Evolutionary conservation across 2,329 filamentous ascomycete genomes (phyloP).

Genomic region (Cladosporium sp.): DNA sequence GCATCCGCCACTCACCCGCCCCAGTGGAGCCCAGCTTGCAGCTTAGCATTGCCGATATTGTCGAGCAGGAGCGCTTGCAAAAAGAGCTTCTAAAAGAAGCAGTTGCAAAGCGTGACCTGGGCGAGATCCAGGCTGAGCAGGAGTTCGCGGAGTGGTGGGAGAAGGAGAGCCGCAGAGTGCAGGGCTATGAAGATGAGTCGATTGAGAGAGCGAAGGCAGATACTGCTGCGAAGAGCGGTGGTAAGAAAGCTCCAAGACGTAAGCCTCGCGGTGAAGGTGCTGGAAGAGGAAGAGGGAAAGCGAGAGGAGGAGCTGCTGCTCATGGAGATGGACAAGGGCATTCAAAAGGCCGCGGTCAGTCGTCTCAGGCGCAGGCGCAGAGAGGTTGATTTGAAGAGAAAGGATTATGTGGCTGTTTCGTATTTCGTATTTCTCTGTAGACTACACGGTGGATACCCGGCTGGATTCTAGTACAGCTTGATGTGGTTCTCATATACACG

Average conservation of each 20-base stretch:
- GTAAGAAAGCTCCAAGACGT: conserved; percentile 10
- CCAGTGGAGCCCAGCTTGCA: conserved; percentile 66
- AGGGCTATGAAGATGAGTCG: conserved; percentile 25
- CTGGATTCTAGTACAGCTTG: conserved; percentile 10
- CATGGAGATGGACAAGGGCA: not conserved
- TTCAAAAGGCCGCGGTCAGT: not conserved
- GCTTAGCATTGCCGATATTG: conserved; percentile 82
- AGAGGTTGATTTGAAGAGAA: not conserved
- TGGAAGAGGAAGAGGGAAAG: not conserved
- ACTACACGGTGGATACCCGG: not conserved
- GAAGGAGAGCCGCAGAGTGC: conserved; percentile 70
- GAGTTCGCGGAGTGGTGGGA: conserved; percentile 98
- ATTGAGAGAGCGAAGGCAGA: conserved; percentile 19
- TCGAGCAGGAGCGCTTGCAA: conserved; percentile 81
- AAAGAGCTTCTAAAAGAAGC: conserved; percentile 81
- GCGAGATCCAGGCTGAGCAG: conserved; percentile 96
- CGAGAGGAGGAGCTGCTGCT: not conserved
- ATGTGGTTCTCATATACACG: not conserved
- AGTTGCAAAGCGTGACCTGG: conserved; percentile 80
- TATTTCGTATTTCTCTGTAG: not conserved
- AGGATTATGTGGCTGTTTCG: not conserved
- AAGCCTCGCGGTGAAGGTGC: conserved; percentile 23
- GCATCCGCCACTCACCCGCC: conserved; percentile 54
- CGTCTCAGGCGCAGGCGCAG: conserved; percentile 7
- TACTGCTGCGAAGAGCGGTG: conserved; percentile 13